Conservation (phyloP, 2,329 filamentous ascomycete species). For the Pyrenochaeta sp. region DNA sequence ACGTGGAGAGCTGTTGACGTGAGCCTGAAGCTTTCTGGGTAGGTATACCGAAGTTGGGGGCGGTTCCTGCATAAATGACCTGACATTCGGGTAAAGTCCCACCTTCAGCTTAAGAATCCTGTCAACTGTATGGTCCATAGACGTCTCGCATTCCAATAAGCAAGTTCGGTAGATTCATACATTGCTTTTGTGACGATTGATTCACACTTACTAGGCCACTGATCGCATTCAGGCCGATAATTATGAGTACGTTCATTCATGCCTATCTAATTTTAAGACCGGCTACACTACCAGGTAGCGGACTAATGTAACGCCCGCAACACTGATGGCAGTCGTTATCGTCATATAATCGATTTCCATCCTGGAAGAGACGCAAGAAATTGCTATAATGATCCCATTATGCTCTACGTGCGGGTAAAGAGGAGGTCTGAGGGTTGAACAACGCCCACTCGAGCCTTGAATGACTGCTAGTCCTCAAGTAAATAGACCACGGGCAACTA, state of each 20-base stretch:
- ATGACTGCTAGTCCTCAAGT: constrained; percentile 2
- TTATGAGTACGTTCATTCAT: constrained; percentile 14
- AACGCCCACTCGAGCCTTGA: constrained; percentile 2
- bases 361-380: not conserved
- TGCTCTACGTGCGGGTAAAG: constrained; percentile 1
- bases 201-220: not conserved
- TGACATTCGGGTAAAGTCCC: constrained; percentile 12
- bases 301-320: not conserved
- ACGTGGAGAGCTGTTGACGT: not conserved
- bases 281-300: not conserved
- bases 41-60: not conserved
- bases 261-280: constrained; percentile 10
- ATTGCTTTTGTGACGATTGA: not conserved
- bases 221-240: not conserved
- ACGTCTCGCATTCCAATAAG: not conserved
- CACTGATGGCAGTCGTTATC: not conserved
- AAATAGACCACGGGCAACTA: constrained; percentile 25
- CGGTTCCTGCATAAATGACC: constrained; percentile 24
- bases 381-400: not conserved
- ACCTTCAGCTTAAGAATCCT: not conserved
- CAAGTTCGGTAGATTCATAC: not conserved
- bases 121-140: not conserved
- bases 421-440: constrained; percentile 4
- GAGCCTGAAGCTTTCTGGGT: not conserved
- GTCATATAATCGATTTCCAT: not conserved